Percentiles rank a stretch among this genome's conserved stretches.
Evolutionary conservation across 2,329 filamentous ascomycete genomes (phyloP).

Genomic region (Sporothrix brunneoviolacea): DNA sequence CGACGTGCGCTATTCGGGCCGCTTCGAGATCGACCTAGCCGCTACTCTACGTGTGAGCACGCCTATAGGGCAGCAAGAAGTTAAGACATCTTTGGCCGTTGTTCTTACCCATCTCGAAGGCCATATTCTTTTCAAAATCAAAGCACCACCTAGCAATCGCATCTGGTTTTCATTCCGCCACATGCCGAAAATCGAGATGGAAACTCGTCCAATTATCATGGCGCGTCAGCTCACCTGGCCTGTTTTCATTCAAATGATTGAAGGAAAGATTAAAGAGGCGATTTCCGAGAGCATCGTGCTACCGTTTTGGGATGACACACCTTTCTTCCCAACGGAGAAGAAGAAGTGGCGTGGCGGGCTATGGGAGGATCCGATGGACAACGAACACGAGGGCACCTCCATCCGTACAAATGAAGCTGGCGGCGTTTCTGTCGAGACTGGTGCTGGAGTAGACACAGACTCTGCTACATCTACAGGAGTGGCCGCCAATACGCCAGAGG

Average conservation of each 20-base stretch:
- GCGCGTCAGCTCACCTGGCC: slow-evolving; percentile 92
- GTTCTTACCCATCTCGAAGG: slow-evolving; percentile 81
- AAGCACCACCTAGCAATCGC: slow-evolving; percentile 90
- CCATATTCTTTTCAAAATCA: slow-evolving; percentile 77
- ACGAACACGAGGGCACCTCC: slow-evolving; percentile 28
- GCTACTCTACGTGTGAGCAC: slow-evolving; percentile 91
- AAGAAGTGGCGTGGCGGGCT: slow-evolving; percentile 82
- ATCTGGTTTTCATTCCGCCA: slow-evolving; percentile 93
- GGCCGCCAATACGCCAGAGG: slow-evolving; percentile 32
- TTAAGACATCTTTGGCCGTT: slow-evolving; percentile 80
- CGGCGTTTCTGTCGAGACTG: slow-evolving; percentile 38
- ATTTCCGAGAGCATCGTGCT: slow-evolving; percentile 84
- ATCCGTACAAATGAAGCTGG: slow-evolving; percentile 31
- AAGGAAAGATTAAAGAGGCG: slow-evolving; percentile 90
- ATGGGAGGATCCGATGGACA: slow-evolving; percentile 49
- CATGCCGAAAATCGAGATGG: slow-evolving; percentile 90
- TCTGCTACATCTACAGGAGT: not conserved
- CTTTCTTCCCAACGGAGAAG: slow-evolving; percentile 75
- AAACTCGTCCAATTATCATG: slow-evolving; percentile 93
- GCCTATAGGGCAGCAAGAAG: slow-evolving; percentile 84
- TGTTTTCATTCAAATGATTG: slow-evolving; percentile 85
- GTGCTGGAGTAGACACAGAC: not conserved
- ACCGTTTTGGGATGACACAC: slow-evolving; percentile 94
- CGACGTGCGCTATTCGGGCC: slow-evolving; percentile 82
- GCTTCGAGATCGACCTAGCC: slow-evolving; percentile 81